Base-by-base conservation (phyloP, 169 alveolate species). In the Plasmodium inui region DNA sequence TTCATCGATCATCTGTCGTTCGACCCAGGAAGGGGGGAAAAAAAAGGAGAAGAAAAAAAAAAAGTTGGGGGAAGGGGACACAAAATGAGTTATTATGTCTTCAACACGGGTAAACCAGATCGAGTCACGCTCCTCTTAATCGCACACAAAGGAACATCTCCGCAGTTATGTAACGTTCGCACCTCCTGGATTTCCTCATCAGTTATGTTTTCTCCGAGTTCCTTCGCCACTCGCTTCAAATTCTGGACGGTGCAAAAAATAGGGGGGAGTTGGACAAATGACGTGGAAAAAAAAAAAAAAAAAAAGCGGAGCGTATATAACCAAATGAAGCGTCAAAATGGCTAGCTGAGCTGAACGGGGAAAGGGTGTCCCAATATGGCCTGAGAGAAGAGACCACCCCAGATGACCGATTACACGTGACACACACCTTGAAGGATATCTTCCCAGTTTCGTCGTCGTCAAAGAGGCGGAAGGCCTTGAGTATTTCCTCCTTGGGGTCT, bases 391-490 rank as follows among this genome's bases (percentile, higher is more conserved):
- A n/a, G 26, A 55, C 26, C 26, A 37, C 44, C 9, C 26, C n/a
- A 3, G 17, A 53, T 4, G 71, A 22, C n/a, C n/a, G n/a, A n/a
- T n/a, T n/a, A n/a, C n/a, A 2, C 28, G 80, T 53, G 74, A 0
- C 37, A 81, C 83, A 26, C 61, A 98, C 99, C 96, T 98, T 96
- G 78, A 98, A 96, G 82, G 99, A 95, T 78, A 98, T 98, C 74
- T 95, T 98, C 46, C 99, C 99, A 17, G 99, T 98, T 91, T 98
- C 99, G 78, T 98, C 99, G 92, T 99, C 99, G 81, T 99, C 99
- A 94, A 99, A 99, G 85, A 99, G 97, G 71, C 98, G 96, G 96
- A 98, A 98, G 10, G 99, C 99, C 93, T 98, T 99, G 41, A 94
- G 81, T 72, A 99, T 98, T 94, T 99, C 99, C 92, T 98, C 99